phyloP scores from a whole-genome alignment of 2,329 filamentous ascomycete genomes.

The Acephala macrosclerotiorum region DNA sequence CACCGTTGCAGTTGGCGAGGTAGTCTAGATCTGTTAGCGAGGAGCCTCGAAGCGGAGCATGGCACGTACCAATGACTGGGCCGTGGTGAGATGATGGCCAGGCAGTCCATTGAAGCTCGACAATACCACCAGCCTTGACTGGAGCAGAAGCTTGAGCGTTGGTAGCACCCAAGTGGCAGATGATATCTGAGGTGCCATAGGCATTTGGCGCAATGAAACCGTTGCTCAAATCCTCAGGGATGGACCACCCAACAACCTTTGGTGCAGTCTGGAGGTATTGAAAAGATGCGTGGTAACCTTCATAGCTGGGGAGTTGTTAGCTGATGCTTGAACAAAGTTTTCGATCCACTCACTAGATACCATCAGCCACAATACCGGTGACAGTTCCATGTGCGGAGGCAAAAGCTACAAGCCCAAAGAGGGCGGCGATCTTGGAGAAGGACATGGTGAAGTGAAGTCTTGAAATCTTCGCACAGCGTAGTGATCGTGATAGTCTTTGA shows the following conservation, averaged over 20 bases:
- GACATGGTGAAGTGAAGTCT: conserved; percentile 36
- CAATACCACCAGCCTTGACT: conserved; percentile 53
- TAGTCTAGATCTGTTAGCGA: conserved; percentile 30
- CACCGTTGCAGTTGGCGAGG: conserved; percentile 45
- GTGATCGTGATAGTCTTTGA: conserved; percentile 23
- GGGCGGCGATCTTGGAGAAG: conserved; percentile 37
- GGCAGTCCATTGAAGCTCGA: conserved; percentile 56
- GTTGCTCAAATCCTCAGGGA: conserved; percentile 50
- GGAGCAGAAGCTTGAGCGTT: conserved; percentile 50
- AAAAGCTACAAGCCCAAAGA: conserved; percentile 17
- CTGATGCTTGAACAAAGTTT: background rate
- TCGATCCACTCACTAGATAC: conserved; percentile 44
- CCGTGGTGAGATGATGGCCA: conserved; percentile 58
- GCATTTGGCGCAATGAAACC: conserved; percentile 57
- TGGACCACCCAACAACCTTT: conserved; percentile 50
- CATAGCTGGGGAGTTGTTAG: conserved; percentile 41
- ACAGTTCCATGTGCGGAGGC: conserved; percentile 52
- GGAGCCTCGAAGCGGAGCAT: background rate
- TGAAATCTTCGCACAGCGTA: conserved; percentile 30
- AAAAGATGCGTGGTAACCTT: conserved; percentile 34
- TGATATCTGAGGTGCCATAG: conserved; percentile 53
- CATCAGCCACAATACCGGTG: conserved; percentile 53
- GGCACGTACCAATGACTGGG: conserved; percentile 39
- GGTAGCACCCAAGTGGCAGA: conserved; percentile 54
- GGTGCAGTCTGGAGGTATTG: conserved; percentile 39